Base-by-base conservation (phyloP, 192 early-diverging fungal species). In the Backusella liffmaniae region DNA sequence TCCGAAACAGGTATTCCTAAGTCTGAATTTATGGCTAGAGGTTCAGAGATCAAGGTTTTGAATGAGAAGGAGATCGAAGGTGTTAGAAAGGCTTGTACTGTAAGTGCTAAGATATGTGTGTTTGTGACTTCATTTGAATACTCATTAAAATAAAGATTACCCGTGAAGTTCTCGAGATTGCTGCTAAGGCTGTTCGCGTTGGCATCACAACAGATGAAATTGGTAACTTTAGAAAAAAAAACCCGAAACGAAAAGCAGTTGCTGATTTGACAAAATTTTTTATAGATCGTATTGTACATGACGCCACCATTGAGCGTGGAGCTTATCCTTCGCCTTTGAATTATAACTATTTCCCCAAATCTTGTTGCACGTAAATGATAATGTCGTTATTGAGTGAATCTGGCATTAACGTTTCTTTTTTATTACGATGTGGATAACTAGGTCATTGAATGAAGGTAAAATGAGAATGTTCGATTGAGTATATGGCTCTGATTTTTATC, bases 201-300 rank as follows among this genome's bases (percentile, higher is more conserved):
- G 98, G 98, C 4, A 89, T 94, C 0, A 98, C 97, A 0, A 97
- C 97, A 0, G 96, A 98, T 76, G 96, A 97, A 81, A 96, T 99
- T 73, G 82, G 82, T 77, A 79, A 39, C 4, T n/a, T 30, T 46
- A 5, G 32, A 32, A 32, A 39, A 41, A 13, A 5, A 4, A n/a
- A 26, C 4, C 3, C 46, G 26, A 67, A 26, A 37, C 4, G 3
- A 29, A 56, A 34, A 44, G 13, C 42, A 30, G 30, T 59, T 62
- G 21, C 29, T 70, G 23, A 66, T 44, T 23, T n/a, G 12, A 62
- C 9, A 8, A 0, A 29, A 4, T 5, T 16, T 18, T 53, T 5
- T 36, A 56, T 62, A 83, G 98, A 99, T 78, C 88, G 95, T 13
- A 88, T 97, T 49, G 92, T 98, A 67, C 98, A 99, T 73, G 96